Conservation (phyloP, 345 rosid genomes). For the Kernera saxatilis region DNA sequence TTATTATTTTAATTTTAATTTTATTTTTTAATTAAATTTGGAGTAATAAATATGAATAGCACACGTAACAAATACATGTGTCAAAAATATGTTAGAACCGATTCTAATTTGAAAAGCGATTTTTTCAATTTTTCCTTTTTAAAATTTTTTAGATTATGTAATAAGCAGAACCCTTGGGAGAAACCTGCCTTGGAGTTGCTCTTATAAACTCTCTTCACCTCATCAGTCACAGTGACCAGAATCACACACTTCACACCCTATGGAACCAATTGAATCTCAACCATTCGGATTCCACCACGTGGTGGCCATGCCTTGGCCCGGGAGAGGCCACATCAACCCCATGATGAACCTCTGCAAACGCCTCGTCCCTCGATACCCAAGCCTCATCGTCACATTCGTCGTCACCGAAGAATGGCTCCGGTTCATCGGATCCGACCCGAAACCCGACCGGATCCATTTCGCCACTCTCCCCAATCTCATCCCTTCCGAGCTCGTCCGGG, state of each 20-base stretch:
- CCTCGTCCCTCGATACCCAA: slow-evolving; percentile 27
- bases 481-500: slow-evolving; percentile 22
- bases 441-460: slow-evolving; percentile 34
- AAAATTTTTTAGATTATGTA: too few relatives aligned
- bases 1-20: too few relatives aligned
- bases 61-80: too few relatives aligned
- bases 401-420: slow-evolving; percentile 67
- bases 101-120: too few relatives aligned
- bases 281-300: slow-evolving; percentile 12
- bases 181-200: too few relatives aligned
- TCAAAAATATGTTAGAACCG: too few relatives aligned
- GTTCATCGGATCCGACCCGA: slow-evolving; percentile 34
- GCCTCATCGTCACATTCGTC: slow-evolving; percentile 44
- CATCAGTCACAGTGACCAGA: background rate
- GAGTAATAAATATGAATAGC: too few relatives aligned
- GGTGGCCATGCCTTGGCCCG: slow-evolving; percentile 56
- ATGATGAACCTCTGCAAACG: slow-evolving; percentile 56
- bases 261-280: background rate
- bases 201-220: background rate
- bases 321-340: slow-evolving; percentile 62
- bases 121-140: too few relatives aligned
- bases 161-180: too few relatives aligned
- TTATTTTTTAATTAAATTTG: too few relatives aligned
- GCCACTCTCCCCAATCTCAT: slow-evolving; percentile 18
- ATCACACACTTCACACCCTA: background rate